Evolutionary conservation across 106 monocot species (phyloP).

Genomic region (Xerophyta viscosa): DNA sequence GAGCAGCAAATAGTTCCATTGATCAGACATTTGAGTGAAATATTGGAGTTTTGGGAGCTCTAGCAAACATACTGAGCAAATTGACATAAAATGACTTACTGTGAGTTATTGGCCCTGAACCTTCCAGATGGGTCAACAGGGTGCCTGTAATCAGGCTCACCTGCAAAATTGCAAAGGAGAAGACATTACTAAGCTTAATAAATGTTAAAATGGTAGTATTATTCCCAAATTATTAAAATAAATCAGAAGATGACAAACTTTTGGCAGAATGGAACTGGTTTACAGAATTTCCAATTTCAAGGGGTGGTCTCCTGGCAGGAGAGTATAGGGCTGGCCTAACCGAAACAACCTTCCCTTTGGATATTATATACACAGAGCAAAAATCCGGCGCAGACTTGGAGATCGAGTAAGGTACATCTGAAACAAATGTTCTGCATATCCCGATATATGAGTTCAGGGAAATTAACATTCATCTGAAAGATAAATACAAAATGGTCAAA

Average conservation of each 20-base stretch:
- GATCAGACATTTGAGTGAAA: neutral
- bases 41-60: too few relatives aligned
- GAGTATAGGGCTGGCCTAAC: conserved; percentile 15
- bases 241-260: conserved; percentile 29
- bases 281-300: conserved; percentile 5
- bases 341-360: conserved; percentile 58
- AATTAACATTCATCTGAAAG: neutral
- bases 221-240: conserved; percentile 4
- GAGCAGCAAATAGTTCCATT: too few relatives aligned
- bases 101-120: conserved; percentile 3
- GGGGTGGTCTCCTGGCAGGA: conserved; percentile 1
- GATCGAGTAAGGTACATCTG: conserved; percentile 46
- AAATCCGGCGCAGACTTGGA: conserved; percentile 42
- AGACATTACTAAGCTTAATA: neutral
- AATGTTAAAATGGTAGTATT: neutral
- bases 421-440: conserved; percentile 34
- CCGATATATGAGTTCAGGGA: neutral
- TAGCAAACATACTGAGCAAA: neutral
- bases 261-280: conserved; percentile 36
- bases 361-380: conserved; percentile 52
- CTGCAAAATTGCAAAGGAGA: conserved; percentile 12
- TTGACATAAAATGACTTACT: neutral
- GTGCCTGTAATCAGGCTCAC: conserved; percentile 12
- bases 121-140: conserved; percentile 9
- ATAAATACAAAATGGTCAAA: neutral